Evolutionary conservation across 768 basidiomycete genomes (phyloP), one percentile per base, ranked within the genome.

Genomic region (Russula sp.): DNA sequence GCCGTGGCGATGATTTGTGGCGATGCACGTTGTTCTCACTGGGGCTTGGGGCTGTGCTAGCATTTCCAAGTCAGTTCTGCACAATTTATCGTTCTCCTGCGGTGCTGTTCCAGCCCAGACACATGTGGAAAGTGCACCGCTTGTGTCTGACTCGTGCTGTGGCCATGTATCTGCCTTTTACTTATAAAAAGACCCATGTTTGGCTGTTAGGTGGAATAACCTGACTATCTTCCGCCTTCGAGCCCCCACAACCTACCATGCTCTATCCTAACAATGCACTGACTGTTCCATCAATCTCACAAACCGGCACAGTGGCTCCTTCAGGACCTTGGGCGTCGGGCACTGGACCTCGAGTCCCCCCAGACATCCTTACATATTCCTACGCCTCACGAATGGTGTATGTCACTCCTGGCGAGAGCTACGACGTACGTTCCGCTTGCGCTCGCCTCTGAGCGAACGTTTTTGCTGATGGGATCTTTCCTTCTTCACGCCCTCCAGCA

Each of bases 301-400:
- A 34, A 28, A 8, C 9, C 4, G 5, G 32, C 7, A 7, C 28
- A 1, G 38, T 8, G 26, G n/a, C 24, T 11, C 6, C 38, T 42
- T 16, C 46, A 42, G 48, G 11, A 10, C 20, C 42, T 42, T 3
- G 32, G 13, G 40, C 42, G 5, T n/a, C 54, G 4, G 3, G 14
- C 11, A 2, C 38, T 8, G 24, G 20, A 30, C 7, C 24, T 6
- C 53, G 46, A 18, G 9, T 1, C 2, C 48, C 46, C 26, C 46
- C 64, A 0, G 63, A 65, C 22, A 59, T 74, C 60, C 51, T 75
- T 20, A 74, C 75, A 1, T 75, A 73, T 60, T 67, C 67, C 46
- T 71, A 61, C 59, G 63, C 62, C 44, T 65, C 65, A 0, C 51
- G 59, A 22, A 62, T 75, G 69, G 73, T 72, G 7, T 75, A 75